Evolutionary conservation across 1,139 yeast genomes (phyloP).

Genomic region (Scheffersomyces titani): DNA sequence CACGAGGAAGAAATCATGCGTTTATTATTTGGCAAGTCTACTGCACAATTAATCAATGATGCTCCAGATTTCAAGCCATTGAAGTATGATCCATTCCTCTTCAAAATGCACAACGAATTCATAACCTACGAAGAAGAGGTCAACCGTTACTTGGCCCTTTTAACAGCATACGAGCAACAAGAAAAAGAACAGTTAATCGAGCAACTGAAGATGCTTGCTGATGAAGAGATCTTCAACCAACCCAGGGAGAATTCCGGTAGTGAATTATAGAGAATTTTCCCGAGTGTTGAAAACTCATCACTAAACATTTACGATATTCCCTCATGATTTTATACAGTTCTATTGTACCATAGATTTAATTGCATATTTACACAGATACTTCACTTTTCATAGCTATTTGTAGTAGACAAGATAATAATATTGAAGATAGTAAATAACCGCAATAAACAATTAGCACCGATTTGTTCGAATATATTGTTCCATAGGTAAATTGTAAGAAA

Average conservation of each 20-base stretch:
- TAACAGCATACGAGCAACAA: slow-evolving; percentile 8
- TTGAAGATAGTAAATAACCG: not conserved
- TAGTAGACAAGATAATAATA: not conserved
- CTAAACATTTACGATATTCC: not conserved
- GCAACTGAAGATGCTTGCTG: not conserved
- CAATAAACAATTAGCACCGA: too few relatives aligned
- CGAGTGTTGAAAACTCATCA: not conserved
- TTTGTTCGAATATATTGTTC: too few relatives aligned
- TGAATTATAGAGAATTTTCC: not conserved
- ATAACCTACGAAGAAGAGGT: slow-evolving; percentile 29
- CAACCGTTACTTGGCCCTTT: slow-evolving; percentile 18
- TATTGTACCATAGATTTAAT: not conserved
- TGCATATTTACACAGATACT: not conserved
- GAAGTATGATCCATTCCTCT: slow-evolving; percentile 37
- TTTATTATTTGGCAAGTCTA: slow-evolving; percentile 31
- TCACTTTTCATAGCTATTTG: not conserved
- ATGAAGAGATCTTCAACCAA: not conserved
- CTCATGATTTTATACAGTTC: not conserved
- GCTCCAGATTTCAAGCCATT: slow-evolving; percentile 35
- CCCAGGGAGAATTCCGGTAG: not conserved
- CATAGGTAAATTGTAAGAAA: too few relatives aligned
- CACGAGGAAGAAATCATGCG: slow-evolving; percentile 41
- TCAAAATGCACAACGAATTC: slow-evolving; percentile 25
- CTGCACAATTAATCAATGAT: slow-evolving; percentile 21
- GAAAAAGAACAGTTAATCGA: not conserved